A percentile compares a stretch with the other conserved stretches of the same genome.
Evolutionary conservation across 2,329 filamentous ascomycete species (phyloP).

Genomic region (Tolypocladium pustulatum): DNA sequence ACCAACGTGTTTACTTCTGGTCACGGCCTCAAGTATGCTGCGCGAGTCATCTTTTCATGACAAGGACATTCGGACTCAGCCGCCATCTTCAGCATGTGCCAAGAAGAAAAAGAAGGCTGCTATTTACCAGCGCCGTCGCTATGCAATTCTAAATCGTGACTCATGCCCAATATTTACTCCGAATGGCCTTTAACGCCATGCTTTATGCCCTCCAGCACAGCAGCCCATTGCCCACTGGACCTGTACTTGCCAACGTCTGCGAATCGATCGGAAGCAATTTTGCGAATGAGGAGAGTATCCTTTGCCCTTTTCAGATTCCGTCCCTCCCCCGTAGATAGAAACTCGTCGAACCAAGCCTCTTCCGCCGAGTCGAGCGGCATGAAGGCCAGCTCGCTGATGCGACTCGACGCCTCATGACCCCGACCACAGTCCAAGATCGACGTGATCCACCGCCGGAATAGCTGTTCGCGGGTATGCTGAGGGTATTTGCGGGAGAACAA

Average conservation of each 20-base stretch:
- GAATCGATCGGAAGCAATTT: slow-evolving; percentile 55
- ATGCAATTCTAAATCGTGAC: neutral
- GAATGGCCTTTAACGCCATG: slow-evolving; percentile 26
- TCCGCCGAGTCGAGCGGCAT: slow-evolving; percentile 62
- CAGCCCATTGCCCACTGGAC: slow-evolving; percentile 34
- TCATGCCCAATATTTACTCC: slow-evolving; percentile 8
- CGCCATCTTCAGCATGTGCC: neutral
- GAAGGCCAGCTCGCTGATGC: slow-evolving; percentile 59
- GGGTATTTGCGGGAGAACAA: slow-evolving; percentile 60
- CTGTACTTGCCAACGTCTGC: slow-evolving; percentile 33
- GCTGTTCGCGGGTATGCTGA: slow-evolving; percentile 46
- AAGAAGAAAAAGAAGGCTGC: neutral
- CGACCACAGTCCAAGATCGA: slow-evolving; percentile 38
- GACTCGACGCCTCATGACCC: slow-evolving; percentile 33
- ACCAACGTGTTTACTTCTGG: too few relatives aligned
- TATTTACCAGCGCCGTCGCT: slow-evolving; percentile 3
- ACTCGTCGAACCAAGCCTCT: slow-evolving; percentile 64
- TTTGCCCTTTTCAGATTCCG: slow-evolving; percentile 53
- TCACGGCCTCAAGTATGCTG: too few relatives aligned
- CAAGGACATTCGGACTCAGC: neutral
- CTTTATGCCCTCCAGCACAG: slow-evolving; percentile 41
- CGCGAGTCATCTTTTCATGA: too few relatives aligned
- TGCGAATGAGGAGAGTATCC: slow-evolving; percentile 66
- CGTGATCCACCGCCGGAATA: slow-evolving; percentile 57
- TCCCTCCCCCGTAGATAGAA: slow-evolving; percentile 53